Percentiles rank a stretch among this genome's conserved stretches.
These are phyloP conservation scores for Arachnomyces sp. DNA, from an alignment of 2,329 filamentous ascomycete species.

Conservation along the genomic window DNA sequence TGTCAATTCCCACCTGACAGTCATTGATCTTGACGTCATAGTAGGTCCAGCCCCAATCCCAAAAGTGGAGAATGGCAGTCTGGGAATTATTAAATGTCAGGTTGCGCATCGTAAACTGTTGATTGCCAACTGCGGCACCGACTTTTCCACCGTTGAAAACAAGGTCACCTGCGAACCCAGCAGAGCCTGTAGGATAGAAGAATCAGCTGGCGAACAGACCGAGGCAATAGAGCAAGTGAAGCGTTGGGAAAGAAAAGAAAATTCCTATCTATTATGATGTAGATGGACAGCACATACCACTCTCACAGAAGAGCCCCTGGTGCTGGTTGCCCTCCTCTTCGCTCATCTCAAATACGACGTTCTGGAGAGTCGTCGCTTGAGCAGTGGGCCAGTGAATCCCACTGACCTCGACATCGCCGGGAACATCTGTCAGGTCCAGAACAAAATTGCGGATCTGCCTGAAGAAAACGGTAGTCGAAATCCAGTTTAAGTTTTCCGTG, in stretches of 20 bases:
- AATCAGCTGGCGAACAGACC: background rate
- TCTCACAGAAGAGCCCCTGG: conserved; percentile 49
- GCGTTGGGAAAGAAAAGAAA: too few relatives aligned
- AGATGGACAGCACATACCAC: conserved; percentile 21
- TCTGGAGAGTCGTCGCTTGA: conserved; percentile 49
- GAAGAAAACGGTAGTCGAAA: conserved; percentile 66
- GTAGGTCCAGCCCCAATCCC: conserved; percentile 52
- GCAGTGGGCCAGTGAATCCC: conserved; percentile 24
- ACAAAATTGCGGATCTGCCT: conserved; percentile 66
- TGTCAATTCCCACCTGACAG: conserved; percentile 42
- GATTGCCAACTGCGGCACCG: conserved; percentile 50
- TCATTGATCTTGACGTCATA: conserved; percentile 43
- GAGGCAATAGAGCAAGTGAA: too few relatives aligned
- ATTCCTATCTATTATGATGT: too few relatives aligned
- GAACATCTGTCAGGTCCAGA: conserved; percentile 58
- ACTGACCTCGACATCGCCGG: conserved; percentile 16
- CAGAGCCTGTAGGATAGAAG: background rate
- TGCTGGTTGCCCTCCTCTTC: conserved; percentile 35
- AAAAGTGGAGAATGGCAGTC: conserved; percentile 48
- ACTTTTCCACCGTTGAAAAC: conserved; percentile 52
- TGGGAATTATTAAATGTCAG: conserved; percentile 43
- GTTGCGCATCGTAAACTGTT: conserved; percentile 53
- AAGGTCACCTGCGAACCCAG: conserved; percentile 50
- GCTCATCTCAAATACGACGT: conserved; percentile 49
- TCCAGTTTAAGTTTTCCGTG: conserved; percentile 53